Evolutionary conservation across 2,329 filamentous ascomycete species (phyloP).

Genomic region (Diplocarpon rosae): DNA sequence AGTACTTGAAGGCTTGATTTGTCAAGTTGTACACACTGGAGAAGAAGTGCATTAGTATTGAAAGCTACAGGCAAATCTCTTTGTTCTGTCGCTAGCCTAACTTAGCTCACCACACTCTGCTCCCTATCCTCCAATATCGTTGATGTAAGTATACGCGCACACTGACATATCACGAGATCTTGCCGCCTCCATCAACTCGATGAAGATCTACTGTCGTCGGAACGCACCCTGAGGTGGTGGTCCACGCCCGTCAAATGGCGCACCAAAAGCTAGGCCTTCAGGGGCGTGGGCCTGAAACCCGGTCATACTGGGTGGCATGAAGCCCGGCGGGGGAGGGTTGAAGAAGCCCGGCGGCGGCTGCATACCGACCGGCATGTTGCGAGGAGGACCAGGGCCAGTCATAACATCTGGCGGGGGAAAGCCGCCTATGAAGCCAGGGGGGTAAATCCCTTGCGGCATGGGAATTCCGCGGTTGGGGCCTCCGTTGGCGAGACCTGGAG

Average conservation of each 20-base stretch:
- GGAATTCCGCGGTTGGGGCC: conserved; percentile 32
- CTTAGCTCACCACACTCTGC: not conserved
- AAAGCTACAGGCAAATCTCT: not conserved
- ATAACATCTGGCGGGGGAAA: conserved; percentile 39
- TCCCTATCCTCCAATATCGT: conserved; percentile 2
- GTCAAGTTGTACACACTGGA: no score
- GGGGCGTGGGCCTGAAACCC: conserved; percentile 46
- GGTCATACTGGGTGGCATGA: conserved; percentile 41
- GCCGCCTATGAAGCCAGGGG: conserved; percentile 44
- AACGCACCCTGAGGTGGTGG: conserved; percentile 37
- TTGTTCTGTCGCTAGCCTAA: not conserved
- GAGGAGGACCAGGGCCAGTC: conserved; percentile 21
- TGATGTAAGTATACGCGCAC: conserved; percentile 9
- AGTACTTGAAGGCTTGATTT: no score
- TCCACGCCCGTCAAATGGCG: conserved; percentile 43
- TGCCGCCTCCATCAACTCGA: not conserved
- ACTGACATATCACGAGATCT: conserved; percentile 6
- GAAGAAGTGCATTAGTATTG: no score
- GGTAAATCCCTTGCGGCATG: conserved; percentile 46
- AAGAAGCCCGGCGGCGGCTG: conserved; percentile 39
- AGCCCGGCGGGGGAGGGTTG: conserved; percentile 36
- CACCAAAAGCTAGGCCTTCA: conserved; percentile 38
- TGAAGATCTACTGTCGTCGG: conserved; percentile 28
- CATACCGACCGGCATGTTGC: conserved; percentile 32
- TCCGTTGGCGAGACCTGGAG: conserved; percentile 43